Evolutionary conservation across 2,329 filamentous ascomycete genomes (phyloP), one percentile per base, ranked within the genome.

Genomic region (Monosporascus sp.): DNA sequence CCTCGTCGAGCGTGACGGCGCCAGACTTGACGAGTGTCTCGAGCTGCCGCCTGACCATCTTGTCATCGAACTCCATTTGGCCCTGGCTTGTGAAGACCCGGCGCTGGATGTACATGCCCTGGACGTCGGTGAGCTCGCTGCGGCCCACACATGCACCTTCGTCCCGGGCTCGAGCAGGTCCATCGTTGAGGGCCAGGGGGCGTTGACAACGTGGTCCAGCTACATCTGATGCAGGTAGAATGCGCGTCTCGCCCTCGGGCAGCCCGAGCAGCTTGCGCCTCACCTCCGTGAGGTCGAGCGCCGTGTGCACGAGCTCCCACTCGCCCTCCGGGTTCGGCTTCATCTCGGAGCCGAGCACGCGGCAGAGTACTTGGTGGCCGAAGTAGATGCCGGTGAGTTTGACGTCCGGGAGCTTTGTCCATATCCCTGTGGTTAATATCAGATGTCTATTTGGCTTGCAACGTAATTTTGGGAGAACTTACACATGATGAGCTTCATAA

Each of bases 221-320:
- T 94, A 89, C 87, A 93, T 91, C 70, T 93, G 88, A 66, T 90
- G 86, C 22, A 93, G 76, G 24, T 77, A n/a, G 76, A 72, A 88
- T 59, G 6, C 61, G 46, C 11, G 31, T 35, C 31, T 35, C 9
- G 24, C 61, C 44, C 9, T 66, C 61, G 17, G 85, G 77, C 49
- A 79, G 74, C 37, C 82, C 79, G 70, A 93, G 91, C 5, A 93
- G 64, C 51, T 85, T 77, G 68, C 85, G 84, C 16, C 89, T 89
- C 58, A 80, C 76, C 24, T 76, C 73, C 5, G 82, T 86, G 63
- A 93, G 73, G 48, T 83, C 70, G 45, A 93, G 78, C 22, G 80
- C 74, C 55, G 78, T 80, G 31, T 91, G 88, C 31, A 85, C 82
- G 9, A 87, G 74, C 65, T 94, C 89, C 89, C 89, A 94, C 24